A percentile compares a stretch with the other conserved stretches of the same genome.
Evolutionary conservation across 495 filamentous ascomycete species (phyloP).

Genomic region (Trichoderma virens): DNA sequence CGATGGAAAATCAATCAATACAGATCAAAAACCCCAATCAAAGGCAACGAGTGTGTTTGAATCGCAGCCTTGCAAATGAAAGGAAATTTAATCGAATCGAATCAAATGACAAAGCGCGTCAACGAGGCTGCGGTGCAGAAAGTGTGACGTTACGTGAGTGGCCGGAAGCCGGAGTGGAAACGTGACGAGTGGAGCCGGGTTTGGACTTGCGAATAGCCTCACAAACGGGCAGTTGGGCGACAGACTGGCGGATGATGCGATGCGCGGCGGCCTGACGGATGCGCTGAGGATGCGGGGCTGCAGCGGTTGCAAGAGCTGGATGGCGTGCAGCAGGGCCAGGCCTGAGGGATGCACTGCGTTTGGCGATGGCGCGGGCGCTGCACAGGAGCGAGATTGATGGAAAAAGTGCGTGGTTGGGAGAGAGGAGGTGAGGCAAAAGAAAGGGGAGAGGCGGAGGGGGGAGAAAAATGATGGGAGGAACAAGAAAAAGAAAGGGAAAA

Average conservation of each 20-base stretch:
- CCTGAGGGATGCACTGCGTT: not conserved
- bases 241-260: conserved; percentile 11
- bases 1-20: not conserved
- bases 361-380: conserved; percentile 20
- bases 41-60: not conserved
- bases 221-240: conserved; percentile 16
- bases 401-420: conserved; percentile 38
- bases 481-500: conserved; percentile 36
- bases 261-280: conserved; percentile 10
- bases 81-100: too few species aligned
- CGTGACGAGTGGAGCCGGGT: conserved; percentile 8
- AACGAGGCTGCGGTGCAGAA: conserved; percentile 9
- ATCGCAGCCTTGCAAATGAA: conserved; percentile 2
- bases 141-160: conserved; percentile 11
- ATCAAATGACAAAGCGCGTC: not conserved
- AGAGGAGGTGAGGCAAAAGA: conserved; percentile 37
- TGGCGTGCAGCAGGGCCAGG: conserved; percentile 23
- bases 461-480: conserved; percentile 20
- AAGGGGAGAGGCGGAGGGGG: conserved; percentile 26
- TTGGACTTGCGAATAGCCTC: conserved; percentile 35
- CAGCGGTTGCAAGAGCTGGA: conserved; percentile 11
- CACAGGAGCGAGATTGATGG: conserved; percentile 36
- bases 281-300: conserved; percentile 2
- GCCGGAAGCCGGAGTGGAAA: conserved; percentile 7
- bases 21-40: not conserved